These are phyloP conservation scores for Ceratobasidium sp. DNA, from an alignment of 1,284 basidiomycete genomes.

Conservation along the genomic window DNA sequence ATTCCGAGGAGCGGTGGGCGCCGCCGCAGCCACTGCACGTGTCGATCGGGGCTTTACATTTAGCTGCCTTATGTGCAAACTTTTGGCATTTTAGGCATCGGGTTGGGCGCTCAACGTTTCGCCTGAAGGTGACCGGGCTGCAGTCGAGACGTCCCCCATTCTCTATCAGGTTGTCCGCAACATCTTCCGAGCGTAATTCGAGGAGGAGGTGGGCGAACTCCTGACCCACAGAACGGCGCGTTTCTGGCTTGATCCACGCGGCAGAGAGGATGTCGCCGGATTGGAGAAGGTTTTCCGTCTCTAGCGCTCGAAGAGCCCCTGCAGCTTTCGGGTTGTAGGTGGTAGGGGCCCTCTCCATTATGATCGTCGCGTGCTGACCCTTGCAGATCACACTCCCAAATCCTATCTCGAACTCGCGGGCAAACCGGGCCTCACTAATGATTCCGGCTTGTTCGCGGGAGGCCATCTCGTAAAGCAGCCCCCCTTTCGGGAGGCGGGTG, in stretches of 20 bases:
- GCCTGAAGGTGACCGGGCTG: not conserved
- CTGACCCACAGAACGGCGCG: not conserved
- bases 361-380: not conserved
- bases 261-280: not conserved
- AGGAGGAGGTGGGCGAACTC: not conserved
- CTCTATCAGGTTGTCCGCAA: constrained; percentile 8
- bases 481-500: not conserved
- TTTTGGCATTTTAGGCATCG: constrained; percentile 21
- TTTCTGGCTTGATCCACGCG: constrained; percentile 10
- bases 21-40: not conserved
- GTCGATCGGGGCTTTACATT: not conserved
- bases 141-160: not conserved
- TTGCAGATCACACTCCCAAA: not conserved
- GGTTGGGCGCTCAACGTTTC: not conserved
- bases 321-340: not conserved
- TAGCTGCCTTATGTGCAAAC: not conserved
- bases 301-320: not conserved
- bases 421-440: not conserved
- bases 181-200: not conserved
- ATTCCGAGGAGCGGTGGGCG: not conserved
- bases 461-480: not conserved
- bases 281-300: not conserved
- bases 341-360: not conserved
- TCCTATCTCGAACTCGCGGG: not conserved
- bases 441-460: not conserved